Evolutionary conservation across 148 eudicot species (phyloP).

Genomic region (Vaccinium vitisidaea): DNA sequence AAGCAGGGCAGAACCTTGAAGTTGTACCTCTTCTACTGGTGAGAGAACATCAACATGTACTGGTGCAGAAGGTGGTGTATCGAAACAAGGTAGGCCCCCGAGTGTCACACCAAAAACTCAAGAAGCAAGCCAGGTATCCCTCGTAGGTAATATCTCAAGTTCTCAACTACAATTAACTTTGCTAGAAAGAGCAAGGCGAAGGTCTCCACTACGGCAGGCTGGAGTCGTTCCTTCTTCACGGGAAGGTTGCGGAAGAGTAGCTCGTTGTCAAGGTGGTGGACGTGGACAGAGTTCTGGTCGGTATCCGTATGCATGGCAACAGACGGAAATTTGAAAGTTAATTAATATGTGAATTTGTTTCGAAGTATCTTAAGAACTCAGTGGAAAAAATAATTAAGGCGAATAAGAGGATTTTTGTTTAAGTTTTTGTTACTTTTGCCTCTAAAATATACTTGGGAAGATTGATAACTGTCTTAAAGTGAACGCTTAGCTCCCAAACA

Average conservation of each 20-base stretch:
- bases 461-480: neutral
- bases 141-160: slow-evolving; percentile 16
- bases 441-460: neutral
- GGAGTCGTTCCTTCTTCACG: slow-evolving; percentile 37
- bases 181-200: slow-evolving; percentile 55
- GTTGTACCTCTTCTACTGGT: slow-evolving; percentile 17
- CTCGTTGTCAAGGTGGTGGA: slow-evolving; percentile 51
- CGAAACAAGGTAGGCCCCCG: slow-evolving; percentile 37
- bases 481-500: neutral
- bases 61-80: slow-evolving; percentile 28
- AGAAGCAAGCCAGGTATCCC: slow-evolving; percentile 35
- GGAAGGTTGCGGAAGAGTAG: slow-evolving; percentile 53
- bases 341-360: neutral
- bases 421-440: neutral
- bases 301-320: slow-evolving; percentile 18
- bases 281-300: slow-evolving; percentile 45
- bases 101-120: slow-evolving; percentile 28
- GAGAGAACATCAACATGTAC: slow-evolving; percentile 25
- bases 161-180: slow-evolving; percentile 57
- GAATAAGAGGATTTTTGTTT: neutral
- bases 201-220: slow-evolving; percentile 44
- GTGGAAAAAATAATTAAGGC: neutral
- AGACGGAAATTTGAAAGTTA: neutral
- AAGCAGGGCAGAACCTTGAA: slow-evolving; percentile 42
- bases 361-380: neutral